These are phyloP conservation scores for Yarrowia galli DNA, from an alignment of 1,139 yeast genomes.

Conservation along the genomic window DNA sequence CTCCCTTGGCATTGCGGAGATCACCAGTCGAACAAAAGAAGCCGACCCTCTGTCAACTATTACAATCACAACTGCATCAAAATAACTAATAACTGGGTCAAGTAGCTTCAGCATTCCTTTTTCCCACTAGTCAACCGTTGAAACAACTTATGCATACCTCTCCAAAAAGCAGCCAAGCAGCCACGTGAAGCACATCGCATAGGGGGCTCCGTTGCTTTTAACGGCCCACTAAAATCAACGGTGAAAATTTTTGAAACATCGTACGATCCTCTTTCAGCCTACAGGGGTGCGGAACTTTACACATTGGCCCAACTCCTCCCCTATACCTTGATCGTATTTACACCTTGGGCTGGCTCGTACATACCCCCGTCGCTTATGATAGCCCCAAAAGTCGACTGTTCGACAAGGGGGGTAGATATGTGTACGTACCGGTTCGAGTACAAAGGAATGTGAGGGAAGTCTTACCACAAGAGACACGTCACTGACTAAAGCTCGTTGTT, in stretches of 20 bases:
- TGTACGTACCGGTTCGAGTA: too few relatives aligned
- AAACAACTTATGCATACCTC: neutral
- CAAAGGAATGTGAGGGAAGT: too few relatives aligned
- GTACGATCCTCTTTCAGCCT: neutral
- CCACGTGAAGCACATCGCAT: neutral
- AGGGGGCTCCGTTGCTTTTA: neutral
- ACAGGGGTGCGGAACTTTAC: neutral
- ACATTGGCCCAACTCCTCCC: neutral
- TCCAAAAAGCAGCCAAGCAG: slow-evolving; percentile 4
- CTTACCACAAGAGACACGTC: too few relatives aligned
- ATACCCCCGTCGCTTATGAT: neutral
- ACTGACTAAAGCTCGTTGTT: too few relatives aligned
- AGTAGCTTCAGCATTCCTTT: neutral
- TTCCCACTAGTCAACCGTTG: neutral
- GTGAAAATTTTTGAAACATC: neutral
- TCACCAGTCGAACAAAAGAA: too few relatives aligned
- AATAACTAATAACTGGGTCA: too few relatives aligned
- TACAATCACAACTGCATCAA: too few relatives aligned
- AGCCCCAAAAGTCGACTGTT: neutral
- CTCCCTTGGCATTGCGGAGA: too few relatives aligned
- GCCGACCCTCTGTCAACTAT: too few relatives aligned
- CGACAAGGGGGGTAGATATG: neutral
- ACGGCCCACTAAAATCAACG: neutral
- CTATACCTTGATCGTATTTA: neutral
- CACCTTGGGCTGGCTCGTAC: neutral